Base-by-base conservation (phyloP, 75 land plant genomes). In the Ceratopteris richardii region DNA sequence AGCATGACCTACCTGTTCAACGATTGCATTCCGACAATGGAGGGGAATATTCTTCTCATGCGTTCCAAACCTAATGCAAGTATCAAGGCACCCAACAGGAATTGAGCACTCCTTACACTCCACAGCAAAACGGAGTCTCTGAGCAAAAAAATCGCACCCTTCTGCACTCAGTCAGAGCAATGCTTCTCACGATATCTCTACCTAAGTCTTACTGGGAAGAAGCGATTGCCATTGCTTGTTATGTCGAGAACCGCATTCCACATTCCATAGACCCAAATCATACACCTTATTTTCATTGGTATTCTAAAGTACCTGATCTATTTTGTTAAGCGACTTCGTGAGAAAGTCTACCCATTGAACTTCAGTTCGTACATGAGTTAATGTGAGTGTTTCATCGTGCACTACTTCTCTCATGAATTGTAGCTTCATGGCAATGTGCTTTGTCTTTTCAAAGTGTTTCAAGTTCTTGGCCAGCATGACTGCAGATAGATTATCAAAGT, bases 91-190 rank as follows among this genome's bases (percentile, higher is more conserved):
- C 30, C 22, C 16, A 6, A 26, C 17, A 25, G 31, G 29, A 54
- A n/a, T 23, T 54, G 1, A 29, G 24, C 16, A n/a, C 0, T 22
- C 23, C 50, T 0, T 54, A 40, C 44, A 64, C 20, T 17, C 26
- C 29, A 0, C 27, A 39, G 2, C 29, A 54, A 54, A 64, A 55
- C 25, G 46, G 44, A 17, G 44, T 53, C n/a, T n/a, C n/a, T n/a
- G n/a, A n/a, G n/a, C n/a, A n/a, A n/a, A n/a, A n/a, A n/a, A n/a
- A n/a, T n/a, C 13, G 51, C 64, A 0, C 0, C 44, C 13, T 0
- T 30, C 14, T 44, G 47, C n/a, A 61, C 25, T 20, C 25, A 7
- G 29, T 53, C 0, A 16, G 29, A 18, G 46, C 54, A 9, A 61
- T 46, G 52, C 54, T 51, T 10, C 9, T 51, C 23, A 19, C 54